phyloP scores from a whole-genome alignment of 2,329 filamentous ascomycete genomes.

The Botryotinia globosa region DNA sequence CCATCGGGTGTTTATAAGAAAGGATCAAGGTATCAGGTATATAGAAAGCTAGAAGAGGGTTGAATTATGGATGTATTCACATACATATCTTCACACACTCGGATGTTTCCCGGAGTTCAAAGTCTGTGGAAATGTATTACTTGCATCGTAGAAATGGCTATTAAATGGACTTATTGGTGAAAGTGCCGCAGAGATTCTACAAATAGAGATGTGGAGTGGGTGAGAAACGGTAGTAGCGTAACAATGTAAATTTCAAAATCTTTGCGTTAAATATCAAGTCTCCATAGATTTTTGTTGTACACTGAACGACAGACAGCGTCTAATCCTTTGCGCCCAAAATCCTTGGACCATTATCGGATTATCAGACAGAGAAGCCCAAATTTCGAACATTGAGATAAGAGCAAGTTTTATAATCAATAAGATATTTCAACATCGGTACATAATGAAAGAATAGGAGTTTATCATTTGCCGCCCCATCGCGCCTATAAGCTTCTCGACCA shows the following conservation, averaged over 20 bases:
- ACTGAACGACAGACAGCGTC: not conserved
- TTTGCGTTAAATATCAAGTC: not conserved
- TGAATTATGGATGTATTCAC: not conserved
- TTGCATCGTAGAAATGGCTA: not conserved
- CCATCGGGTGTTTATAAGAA: not conserved
- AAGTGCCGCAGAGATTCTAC: not conserved
- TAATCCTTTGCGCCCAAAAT: not conserved
- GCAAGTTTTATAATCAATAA: not conserved
- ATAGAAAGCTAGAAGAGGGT: not conserved
- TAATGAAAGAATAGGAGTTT: constrained; percentile 12
- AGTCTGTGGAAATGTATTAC: not conserved
- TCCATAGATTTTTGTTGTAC: not conserved
- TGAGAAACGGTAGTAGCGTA: not conserved
- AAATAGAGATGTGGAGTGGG: not conserved
- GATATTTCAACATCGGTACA: not conserved
- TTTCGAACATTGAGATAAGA: not conserved
- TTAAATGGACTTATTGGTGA: not conserved
- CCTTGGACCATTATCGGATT: not conserved
- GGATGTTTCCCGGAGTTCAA: not conserved
- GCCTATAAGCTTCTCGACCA: not conserved
- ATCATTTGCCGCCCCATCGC: not conserved
- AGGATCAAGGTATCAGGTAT: not conserved
- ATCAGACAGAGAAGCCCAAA: not conserved
- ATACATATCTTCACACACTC: not conserved
- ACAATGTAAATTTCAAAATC: not conserved